These are phyloP conservation scores for Cordyceps cateniannulata DNA, from an alignment of 2,329 filamentous ascomycete species.

Conservation along the genomic window DNA sequence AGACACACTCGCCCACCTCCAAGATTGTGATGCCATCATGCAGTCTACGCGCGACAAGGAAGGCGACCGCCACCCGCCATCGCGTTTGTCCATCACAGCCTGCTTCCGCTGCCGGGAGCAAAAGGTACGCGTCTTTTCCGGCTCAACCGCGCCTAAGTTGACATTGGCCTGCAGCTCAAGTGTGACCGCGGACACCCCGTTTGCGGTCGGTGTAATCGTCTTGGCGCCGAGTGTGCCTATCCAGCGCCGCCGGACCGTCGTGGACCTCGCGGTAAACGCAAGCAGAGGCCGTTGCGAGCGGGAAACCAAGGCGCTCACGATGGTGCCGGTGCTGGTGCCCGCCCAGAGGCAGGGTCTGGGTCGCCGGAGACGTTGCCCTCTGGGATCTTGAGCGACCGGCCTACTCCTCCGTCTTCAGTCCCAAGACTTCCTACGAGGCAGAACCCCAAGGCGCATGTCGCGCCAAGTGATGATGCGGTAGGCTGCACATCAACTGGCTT, in stretches of 20 bases:
- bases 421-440: background rate
- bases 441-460: background rate
- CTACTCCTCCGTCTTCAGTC: background rate
- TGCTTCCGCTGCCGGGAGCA: conserved; percentile 5
- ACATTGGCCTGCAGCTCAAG: background rate
- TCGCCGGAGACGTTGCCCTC: background rate
- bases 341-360: background rate
- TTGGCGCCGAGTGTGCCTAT: background rate
- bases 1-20: background rate
- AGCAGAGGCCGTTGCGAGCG: background rate
- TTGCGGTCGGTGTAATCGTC: background rate
- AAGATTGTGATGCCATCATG: background rate
- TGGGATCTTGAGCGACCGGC: background rate
- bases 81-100: background rate
- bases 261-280: background rate
- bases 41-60: background rate
- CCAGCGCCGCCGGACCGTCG: conserved; percentile 2
- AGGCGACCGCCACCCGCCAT: background rate
- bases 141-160: too few relatives aligned
- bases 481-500: background rate
- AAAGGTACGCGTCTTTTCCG: background rate
- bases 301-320: background rate
- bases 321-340: background rate
- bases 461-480: background rate
- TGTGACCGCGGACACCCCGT: background rate